Evolutionary conservation across 2,329 filamentous ascomycete genomes (phyloP).

Genomic region (Exophiala oligosperma): DNA sequence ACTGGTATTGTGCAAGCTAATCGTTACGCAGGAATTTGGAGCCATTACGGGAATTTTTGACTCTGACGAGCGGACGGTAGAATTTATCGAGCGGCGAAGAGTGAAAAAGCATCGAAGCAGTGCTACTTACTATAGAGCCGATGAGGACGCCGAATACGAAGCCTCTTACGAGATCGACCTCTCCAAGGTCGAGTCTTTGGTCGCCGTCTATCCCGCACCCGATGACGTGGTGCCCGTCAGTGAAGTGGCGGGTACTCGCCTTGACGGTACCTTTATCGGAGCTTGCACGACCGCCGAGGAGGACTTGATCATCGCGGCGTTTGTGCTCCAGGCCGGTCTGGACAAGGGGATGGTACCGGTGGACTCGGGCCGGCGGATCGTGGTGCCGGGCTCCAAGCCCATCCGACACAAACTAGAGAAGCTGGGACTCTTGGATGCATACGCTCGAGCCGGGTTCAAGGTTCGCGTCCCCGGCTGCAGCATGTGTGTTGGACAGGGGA

Average conservation of each 20-base stretch:
- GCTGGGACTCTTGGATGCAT: constrained; percentile 39
- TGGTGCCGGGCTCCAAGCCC: constrained; percentile 43
- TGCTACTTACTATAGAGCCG: constrained; percentile 41
- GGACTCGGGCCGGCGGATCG: constrained; percentile 37
- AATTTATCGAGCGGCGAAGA: constrained; percentile 37
- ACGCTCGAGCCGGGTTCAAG: constrained; percentile 43
- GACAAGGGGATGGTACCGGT: constrained; percentile 33
- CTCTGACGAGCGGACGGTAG: constrained; percentile 39
- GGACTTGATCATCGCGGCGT: constrained; percentile 44
- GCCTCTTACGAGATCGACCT: constrained; percentile 41
- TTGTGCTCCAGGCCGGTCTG: constrained; percentile 43
- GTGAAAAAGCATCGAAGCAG: constrained; percentile 34
- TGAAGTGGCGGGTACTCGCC: constrained; percentile 31
- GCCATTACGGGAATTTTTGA: constrained; percentile 47
- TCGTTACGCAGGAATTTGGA: constrained; percentile 38
- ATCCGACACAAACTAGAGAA: constrained; percentile 40
- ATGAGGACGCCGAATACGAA: constrained; percentile 42
- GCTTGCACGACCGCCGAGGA: constrained; percentile 50
- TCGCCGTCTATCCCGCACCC: constrained; percentile 44
- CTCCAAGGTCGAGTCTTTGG: constrained; percentile 36
- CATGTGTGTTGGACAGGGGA: constrained; percentile 47
- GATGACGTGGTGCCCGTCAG: constrained; percentile 46
- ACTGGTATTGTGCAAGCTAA: too few relatives aligned
- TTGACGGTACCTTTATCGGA: constrained; percentile 50
- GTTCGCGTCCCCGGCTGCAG: constrained; percentile 45